These are phyloP conservation scores for Blastomyces parvus DNA, from an alignment of 2,329 filamentous ascomycete genomes.

Conservation along the genomic window DNA sequence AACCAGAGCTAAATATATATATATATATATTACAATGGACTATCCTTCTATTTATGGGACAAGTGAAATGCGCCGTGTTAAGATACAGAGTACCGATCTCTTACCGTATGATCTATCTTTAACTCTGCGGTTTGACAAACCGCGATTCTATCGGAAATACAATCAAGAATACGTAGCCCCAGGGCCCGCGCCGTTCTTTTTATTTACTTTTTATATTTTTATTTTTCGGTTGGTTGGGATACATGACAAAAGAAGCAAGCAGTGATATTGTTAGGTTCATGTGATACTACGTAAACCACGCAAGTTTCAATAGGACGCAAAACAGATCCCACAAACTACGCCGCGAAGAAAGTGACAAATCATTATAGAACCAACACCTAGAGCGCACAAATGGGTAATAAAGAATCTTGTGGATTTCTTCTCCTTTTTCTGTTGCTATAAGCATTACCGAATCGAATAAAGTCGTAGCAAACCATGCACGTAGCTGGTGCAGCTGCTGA, in stretches of 20 bases:
- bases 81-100: no score
- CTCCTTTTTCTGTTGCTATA: background rate
- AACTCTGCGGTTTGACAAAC: background rate
- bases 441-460: slow-evolving; percentile 1
- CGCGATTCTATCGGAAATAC: no score
- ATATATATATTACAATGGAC: no score
- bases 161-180: no score
- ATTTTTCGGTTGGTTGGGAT: background rate
- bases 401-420: background rate
- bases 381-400: background rate
- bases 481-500: background rate
- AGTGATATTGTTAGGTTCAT: background rate
- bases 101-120: background rate
- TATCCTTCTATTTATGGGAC: background rate
- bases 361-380: background rate
- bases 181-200: background rate
- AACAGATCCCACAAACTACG: background rate
- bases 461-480: slow-evolving; percentile 5
- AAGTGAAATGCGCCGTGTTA: no score
- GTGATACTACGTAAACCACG: background rate
- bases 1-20: background rate
- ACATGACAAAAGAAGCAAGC: background rate
- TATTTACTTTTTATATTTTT: background rate
- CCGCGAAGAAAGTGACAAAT: background rate
- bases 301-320: background rate